These are phyloP conservation scores for Chaetothyriales sp. DNA, from an alignment of 2,329 filamentous ascomycete genomes.

Conservation along the genomic window DNA sequence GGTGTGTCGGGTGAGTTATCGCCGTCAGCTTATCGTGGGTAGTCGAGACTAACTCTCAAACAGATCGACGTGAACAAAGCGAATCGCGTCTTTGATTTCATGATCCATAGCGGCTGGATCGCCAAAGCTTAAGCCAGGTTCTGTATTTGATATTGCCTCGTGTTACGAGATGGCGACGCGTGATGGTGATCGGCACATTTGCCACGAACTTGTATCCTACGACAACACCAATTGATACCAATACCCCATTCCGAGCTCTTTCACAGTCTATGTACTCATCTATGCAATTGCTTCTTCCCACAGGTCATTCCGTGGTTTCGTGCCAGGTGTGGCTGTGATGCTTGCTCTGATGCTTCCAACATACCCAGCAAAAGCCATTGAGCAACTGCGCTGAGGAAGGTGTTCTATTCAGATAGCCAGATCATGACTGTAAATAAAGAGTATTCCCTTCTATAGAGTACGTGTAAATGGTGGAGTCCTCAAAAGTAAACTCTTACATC, in stretches of 20 bases:
- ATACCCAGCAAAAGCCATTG: too few species aligned
- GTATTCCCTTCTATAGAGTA: too few species aligned
- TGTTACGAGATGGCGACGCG: not conserved
- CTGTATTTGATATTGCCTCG: not conserved
- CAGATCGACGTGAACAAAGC: constrained; percentile 72
- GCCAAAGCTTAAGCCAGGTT: constrained; percentile 49
- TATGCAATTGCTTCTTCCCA: not conserved
- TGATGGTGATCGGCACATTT: not conserved
- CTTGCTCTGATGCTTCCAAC: too few species aligned
- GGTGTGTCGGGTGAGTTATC: constrained; percentile 46
- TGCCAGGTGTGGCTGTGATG: too few species aligned
- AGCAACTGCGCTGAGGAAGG: too few species aligned
- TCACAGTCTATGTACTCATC: not conserved
- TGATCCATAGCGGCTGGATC: constrained; percentile 84
- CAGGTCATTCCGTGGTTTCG: not conserved
- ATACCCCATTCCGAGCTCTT: not conserved
- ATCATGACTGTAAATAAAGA: too few species aligned
- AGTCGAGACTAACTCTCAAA: constrained; percentile 3
- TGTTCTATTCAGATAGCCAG: too few species aligned
- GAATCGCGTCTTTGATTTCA: constrained; percentile 80
- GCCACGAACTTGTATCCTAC: not conserved
- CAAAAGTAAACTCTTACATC: too few species aligned
- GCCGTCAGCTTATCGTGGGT: not conserved
- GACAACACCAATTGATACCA: not conserved
- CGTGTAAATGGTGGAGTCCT: too few species aligned